Evolutionary conservation across 352 stramenopile genomes (phyloP), one percentile per base, ranked within the genome.

Genomic region (Globisporangium lucens): DNA sequence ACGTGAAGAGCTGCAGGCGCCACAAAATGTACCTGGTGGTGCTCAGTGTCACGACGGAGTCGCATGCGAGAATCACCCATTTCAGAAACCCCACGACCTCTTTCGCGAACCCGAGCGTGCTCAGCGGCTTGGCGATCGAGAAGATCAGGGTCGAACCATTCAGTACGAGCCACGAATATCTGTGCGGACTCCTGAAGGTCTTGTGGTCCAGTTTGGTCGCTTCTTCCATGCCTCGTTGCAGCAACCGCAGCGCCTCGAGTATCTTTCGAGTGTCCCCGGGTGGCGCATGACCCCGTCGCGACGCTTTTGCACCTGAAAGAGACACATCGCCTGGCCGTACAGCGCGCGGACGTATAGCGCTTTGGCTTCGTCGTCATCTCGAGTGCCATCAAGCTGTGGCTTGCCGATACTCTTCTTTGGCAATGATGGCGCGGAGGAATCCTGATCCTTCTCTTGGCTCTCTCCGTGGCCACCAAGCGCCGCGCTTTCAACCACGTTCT

Each of bases 21-120:
- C 85, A 95, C 10, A 79, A 33, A 24, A 91, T 74, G 66, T 84
- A 91, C 66, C 84, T 86, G 1, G 77, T 82, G 13, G 83, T 93
- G 17, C 77, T 80, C 38, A 93, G 67, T 33, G 76, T 63, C 33
- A 93, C 75, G 2, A 71, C 47, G 0, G 80, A 87, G 20, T 92
- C 82, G 36, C 89, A 71, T 20, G 74, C 76, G 9, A 95, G 52
- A 12, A 90, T 56, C 61, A 64, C 76, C 74, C 77, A 93, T 61
- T 93, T 95, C 2, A 93, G 56, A 51, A 79, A 93, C 6, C 55
- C 30, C 8, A 95, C 65, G 0, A 89, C 76, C 69, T 91, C 76
- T 20, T 58, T 66, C 4, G 76, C 71, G 62, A 90, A 90, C 0
- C 82, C 79, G 30, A 93, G 57, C 0, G 51, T 43, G 17, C 76